These are phyloP conservation scores for Monotropa hypopitys DNA, from an alignment of 179 eudicot genomes.

Conservation along the genomic window DNA sequence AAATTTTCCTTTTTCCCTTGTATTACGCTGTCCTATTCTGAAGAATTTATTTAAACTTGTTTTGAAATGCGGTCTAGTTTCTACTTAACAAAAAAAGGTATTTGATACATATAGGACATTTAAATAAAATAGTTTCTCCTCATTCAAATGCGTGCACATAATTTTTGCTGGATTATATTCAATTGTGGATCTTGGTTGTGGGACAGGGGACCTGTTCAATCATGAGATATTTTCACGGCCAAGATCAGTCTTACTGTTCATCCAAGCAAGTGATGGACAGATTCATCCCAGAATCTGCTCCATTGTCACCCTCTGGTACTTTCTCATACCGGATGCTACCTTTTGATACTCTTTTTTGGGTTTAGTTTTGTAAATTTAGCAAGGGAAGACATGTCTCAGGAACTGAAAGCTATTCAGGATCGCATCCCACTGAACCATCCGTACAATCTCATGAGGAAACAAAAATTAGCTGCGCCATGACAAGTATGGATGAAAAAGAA, in stretches of 20 bases:
- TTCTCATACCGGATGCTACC: slow-evolving; percentile 6
- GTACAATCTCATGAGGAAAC: slow-evolving; percentile 10
- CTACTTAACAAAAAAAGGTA: not conserved
- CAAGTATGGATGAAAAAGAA: slow-evolving; percentile 11
- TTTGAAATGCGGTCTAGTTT: not conserved
- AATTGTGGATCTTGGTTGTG: slow-evolving; percentile 9
- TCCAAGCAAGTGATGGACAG: slow-evolving; percentile 20
- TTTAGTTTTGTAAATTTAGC: not conserved
- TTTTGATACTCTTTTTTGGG: slow-evolving; percentile 3
- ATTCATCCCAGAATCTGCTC: slow-evolving; percentile 16
- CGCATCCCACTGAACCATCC: slow-evolving; percentile 12
- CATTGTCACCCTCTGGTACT: slow-evolving; percentile 39
- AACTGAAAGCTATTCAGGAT: slow-evolving; percentile 12
- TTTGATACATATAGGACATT: not conserved
- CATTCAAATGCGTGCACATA: not conserved
- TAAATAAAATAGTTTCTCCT: not conserved
- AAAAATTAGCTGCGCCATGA: slow-evolving; percentile 1
- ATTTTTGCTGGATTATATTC: not conserved
- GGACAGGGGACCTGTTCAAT: slow-evolving; percentile 71
- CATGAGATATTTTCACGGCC: slow-evolving; percentile 55
- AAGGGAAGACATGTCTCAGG: slow-evolving; percentile 11
- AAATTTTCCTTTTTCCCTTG: not conserved
- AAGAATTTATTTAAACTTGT: not conserved
- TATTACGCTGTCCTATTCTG: not conserved
- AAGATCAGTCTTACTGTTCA: slow-evolving; percentile 23